phyloP scores from a whole-genome alignment of 306 rosid genomes.

The Biancaea sappan region DNA sequence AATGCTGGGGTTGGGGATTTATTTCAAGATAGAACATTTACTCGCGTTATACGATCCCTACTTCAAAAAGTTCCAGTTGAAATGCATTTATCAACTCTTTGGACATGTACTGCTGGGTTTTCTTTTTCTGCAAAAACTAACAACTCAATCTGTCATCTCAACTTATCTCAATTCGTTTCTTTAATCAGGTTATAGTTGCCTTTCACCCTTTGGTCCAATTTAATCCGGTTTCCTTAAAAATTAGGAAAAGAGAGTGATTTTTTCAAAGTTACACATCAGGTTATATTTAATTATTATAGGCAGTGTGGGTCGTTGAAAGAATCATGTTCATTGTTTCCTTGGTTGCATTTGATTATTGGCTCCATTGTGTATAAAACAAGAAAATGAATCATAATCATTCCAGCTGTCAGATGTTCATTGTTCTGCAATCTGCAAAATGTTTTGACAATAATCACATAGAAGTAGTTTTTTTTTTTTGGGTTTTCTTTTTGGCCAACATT shows the following conservation, averaged over 20 bases:
- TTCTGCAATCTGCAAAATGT: neutral
- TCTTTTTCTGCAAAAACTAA: neutral
- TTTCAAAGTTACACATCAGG: neutral
- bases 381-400: neutral
- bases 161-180: neutral
- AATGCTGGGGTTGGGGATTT: neutral
- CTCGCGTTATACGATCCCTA: neutral
- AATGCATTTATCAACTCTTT: neutral
- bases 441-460: neutral
- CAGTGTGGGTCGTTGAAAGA: neutral
- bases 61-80: neutral
- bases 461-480: too few relatives aligned
- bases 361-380: neutral
- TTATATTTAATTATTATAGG: neutral
- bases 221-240: neutral
- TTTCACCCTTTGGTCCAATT: neutral
- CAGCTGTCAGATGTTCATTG: neutral
- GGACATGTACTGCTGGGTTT: neutral
- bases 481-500: neutral
- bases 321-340: neutral
- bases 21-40: neutral
- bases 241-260: neutral
- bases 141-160: neutral
- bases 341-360: neutral
- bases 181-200: neutral